Conservation (phyloP, 129 eudicot species). For the Sambucus nigra region DNA sequence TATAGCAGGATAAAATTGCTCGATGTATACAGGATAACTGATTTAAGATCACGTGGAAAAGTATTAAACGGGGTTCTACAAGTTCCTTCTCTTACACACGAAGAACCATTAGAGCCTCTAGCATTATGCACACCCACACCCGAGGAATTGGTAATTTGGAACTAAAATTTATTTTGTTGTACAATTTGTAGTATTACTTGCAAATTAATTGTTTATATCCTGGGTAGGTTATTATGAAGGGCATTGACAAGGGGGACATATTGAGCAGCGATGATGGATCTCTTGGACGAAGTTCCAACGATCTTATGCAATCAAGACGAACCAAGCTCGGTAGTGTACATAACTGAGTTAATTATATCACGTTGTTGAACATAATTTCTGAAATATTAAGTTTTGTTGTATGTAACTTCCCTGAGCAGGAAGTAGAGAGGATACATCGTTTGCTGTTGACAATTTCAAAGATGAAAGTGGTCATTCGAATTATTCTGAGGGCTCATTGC, state of each 20-base stretch:
- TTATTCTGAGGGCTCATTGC: constrained; percentile 18
- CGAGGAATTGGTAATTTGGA: constrained; percentile 61
- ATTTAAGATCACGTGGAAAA: constrained; percentile 28
- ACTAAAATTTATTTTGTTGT: background rate
- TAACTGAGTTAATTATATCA: background rate
- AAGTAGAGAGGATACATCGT: constrained; percentile 62
- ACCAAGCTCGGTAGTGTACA: constrained; percentile 46
- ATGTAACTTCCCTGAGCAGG: constrained; percentile 30
- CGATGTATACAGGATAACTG: constrained; percentile 61
- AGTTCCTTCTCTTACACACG: constrained; percentile 75
- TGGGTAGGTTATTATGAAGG: constrained; percentile 60
- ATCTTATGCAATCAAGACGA: constrained; percentile 48
- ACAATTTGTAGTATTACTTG: background rate
- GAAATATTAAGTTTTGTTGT: constrained; percentile 5
- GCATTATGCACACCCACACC: constrained; percentile 62
- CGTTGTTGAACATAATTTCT: background rate
- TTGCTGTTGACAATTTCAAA: constrained; percentile 27
- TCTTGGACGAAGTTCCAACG: constrained; percentile 36
- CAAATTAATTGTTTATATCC: background rate
- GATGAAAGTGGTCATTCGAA: constrained; percentile 25
- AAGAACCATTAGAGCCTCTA: constrained; percentile 67
- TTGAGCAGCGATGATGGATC: constrained; percentile 84
- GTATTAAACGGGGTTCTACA: constrained; percentile 33
- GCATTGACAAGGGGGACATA: constrained; percentile 89
- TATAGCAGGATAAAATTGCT: constrained; percentile 71